These are phyloP conservation scores for Phytophthora brassicae DNA, from an alignment of 352 stramenopile species.

Conservation along the genomic window DNA sequence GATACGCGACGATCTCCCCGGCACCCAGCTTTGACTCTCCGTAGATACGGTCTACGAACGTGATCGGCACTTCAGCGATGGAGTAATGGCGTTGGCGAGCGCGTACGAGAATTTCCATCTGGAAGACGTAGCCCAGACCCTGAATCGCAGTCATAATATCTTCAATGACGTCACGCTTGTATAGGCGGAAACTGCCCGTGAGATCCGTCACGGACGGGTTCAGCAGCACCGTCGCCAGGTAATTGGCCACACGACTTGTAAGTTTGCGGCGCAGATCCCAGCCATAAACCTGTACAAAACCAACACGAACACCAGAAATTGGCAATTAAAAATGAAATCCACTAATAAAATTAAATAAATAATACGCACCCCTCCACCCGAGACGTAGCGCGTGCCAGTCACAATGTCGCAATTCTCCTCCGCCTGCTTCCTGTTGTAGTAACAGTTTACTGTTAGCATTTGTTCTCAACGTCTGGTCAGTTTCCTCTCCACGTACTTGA, in stretches of 20 bases:
- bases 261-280: slow-evolving; percentile 97
- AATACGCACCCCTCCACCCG: slow-evolving; percentile 89
- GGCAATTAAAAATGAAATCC: background rate
- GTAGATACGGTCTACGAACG: slow-evolving; percentile 99
- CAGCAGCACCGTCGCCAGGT: slow-evolving; percentile 96
- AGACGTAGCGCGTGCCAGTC: slow-evolving; percentile 94
- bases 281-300: slow-evolving; percentile 82
- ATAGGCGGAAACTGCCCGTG: slow-evolving; percentile 97
- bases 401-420: slow-evolving; percentile 93
- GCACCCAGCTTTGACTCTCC: slow-evolving; percentile 98
- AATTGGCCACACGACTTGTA: slow-evolving; percentile 96
- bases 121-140: slow-evolving; percentile 96
- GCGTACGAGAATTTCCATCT: slow-evolving; percentile 99
- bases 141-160: slow-evolving; percentile 92
- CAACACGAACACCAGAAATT: background rate
- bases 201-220: slow-evolving; percentile 95
- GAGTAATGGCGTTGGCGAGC: slow-evolving; percentile 90
- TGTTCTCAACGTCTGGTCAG: slow-evolving; percentile 11
- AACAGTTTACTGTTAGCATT: too few species aligned
- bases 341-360: too few species aligned
- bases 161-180: slow-evolving; percentile 94
- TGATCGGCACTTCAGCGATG: slow-evolving; percentile 97
- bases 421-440: slow-evolving; percentile 59
- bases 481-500: slow-evolving; percentile 47
- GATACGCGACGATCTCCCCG: slow-evolving; percentile 97